Conservation (phyloP, 2,329 filamentous ascomycete species). For the Curvularia verruculosa region DNA sequence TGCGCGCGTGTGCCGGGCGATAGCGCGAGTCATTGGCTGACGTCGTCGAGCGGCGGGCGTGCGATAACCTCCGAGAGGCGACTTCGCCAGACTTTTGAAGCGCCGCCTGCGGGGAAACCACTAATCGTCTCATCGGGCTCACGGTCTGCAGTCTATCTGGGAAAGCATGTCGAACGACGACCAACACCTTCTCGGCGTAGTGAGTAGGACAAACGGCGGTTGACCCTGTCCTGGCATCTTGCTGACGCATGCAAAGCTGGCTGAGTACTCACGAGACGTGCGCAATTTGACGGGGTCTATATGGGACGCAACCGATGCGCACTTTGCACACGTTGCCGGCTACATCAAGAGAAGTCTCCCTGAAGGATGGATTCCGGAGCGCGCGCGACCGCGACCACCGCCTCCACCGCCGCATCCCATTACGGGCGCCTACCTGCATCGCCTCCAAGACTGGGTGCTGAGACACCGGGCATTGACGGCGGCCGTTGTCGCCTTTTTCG, state of each 20-base stretch:
- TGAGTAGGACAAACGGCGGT: conserved; percentile 53
- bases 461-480: conserved; percentile 76
- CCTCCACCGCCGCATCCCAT: conserved; percentile 53
- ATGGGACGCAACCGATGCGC: conserved; percentile 79
- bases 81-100: conserved; percentile 3
- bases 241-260: conserved; percentile 53
- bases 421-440: conserved; percentile 58
- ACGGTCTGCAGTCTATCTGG: neutral
- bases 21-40: conserved; percentile 21
- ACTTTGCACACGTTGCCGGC: conserved; percentile 77
- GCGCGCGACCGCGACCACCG: conserved; percentile 65
- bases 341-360: conserved; percentile 72
- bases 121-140: neutral
- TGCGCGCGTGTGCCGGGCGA: conserved; percentile 15
- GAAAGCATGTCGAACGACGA: conserved; percentile 76
- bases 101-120: neutral
- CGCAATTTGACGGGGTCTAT: conserved; percentile 73
- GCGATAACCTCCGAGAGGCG: conserved; percentile 10
- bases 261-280: conserved; percentile 68
- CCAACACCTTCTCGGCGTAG: conserved; percentile 77
- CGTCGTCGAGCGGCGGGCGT: conserved; percentile 14
- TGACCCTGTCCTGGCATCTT: conserved; percentile 4
- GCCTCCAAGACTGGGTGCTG: conserved; percentile 72
- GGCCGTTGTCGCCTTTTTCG: conserved; percentile 71
- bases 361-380: conserved; percentile 74